Percentiles rank a stretch among this genome's conserved stretches.
These are phyloP conservation scores for Pseudogymnoascus sp. DNA, from an alignment of 2,329 filamentous ascomycete genomes.

Conservation along the genomic window DNA sequence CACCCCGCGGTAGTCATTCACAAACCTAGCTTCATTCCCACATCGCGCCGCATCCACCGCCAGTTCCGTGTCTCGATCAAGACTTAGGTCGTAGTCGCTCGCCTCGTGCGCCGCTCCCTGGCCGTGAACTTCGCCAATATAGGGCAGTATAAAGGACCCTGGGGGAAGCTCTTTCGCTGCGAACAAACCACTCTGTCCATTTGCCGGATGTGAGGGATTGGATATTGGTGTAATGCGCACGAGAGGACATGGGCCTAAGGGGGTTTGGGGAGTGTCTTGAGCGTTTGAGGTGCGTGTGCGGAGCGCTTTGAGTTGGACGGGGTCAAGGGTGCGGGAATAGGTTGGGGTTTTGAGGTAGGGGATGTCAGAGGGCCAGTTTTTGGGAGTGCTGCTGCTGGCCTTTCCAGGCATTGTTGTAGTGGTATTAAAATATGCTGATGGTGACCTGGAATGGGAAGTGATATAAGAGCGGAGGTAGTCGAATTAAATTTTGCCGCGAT, in stretches of 20 bases:
- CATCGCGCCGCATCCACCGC: constrained; percentile 52
- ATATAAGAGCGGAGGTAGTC: background rate
- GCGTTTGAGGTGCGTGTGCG: constrained; percentile 33
- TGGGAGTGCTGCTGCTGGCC: constrained; percentile 30
- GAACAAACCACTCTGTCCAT: constrained; percentile 54
- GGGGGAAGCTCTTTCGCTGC: constrained; percentile 47
- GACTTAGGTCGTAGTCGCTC: constrained; percentile 59
- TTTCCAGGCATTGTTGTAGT: background rate
- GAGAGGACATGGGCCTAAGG: constrained; percentile 39
- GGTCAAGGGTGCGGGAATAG: constrained; percentile 35
- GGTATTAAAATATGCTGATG: background rate
- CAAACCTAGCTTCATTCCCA: constrained; percentile 59
- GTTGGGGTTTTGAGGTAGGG: constrained; percentile 45
- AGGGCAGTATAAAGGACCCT: constrained; percentile 52
- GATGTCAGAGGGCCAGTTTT: constrained; percentile 50
- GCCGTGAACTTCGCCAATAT: constrained; percentile 53
- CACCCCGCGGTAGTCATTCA: constrained; percentile 61
- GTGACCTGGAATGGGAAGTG: background rate
- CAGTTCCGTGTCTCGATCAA: constrained; percentile 48
- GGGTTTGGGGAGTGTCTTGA: constrained; percentile 30
- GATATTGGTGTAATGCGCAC: constrained; percentile 50
- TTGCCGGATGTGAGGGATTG: constrained; percentile 47
- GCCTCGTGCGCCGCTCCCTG: constrained; percentile 29
- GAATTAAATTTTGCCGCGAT: background rate
- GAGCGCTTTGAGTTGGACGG: background rate